Conservation (phyloP, 202 grass and related monocot genomes). For the Carex arenaria region DNA sequence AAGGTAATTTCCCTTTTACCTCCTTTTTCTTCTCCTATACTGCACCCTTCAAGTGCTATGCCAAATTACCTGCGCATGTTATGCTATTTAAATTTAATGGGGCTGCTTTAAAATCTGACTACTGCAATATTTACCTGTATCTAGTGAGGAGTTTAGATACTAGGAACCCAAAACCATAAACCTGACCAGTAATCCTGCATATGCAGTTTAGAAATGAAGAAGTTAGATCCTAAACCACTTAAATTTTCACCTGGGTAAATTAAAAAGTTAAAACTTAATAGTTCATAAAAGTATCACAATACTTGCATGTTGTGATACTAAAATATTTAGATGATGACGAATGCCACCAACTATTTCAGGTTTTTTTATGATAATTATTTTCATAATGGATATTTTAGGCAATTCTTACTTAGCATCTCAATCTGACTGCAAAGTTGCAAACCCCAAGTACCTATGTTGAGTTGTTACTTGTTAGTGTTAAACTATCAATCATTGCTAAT, state of each 20-base stretch:
- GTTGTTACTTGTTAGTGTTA: not conserved
- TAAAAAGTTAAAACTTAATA: too few relatives aligned
- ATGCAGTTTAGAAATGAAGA: not conserved
- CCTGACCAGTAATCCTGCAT: not conserved
- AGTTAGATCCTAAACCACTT: not conserved
- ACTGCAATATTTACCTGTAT: not conserved
- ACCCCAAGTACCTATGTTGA: not conserved
- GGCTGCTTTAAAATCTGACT: too few relatives aligned
- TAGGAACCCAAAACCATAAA: not conserved
- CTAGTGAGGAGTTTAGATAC: not conserved
- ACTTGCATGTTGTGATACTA: too few relatives aligned
- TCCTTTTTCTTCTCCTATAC: not conserved
- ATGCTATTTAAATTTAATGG: not conserved
- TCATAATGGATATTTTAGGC: not conserved
- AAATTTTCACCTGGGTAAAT: not conserved
- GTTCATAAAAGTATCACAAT: too few relatives aligned
- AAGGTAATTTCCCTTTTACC: conserved; percentile 19
- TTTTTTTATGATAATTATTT: not conserved
- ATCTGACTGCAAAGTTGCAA: not conserved
- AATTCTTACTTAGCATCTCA: not conserved
- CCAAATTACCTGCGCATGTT: not conserved
- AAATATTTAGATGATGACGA: not conserved
- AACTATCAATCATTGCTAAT: not conserved
- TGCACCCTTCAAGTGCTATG: not conserved
- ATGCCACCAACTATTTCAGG: not conserved